Conservation (phyloP, 257 asterid species). For the Eustoma russellianum region DNA sequence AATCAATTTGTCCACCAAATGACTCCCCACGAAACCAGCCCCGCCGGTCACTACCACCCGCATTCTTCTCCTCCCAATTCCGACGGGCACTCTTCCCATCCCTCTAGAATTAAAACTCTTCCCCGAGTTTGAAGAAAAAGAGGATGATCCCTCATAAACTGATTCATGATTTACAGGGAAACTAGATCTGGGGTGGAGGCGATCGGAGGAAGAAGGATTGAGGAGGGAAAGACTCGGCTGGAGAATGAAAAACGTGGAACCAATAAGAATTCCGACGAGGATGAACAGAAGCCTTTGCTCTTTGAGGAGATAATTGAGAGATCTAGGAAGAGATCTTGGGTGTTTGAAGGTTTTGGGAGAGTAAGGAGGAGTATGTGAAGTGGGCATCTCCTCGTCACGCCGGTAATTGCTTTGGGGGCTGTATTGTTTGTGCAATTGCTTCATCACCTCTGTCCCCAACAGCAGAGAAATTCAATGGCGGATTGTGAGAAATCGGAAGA, state of each 20-base stretch:
- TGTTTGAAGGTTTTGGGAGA: slow-evolving; percentile 71
- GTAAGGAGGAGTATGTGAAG: slow-evolving; percentile 40
- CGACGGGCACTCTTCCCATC: slow-evolving; percentile 25
- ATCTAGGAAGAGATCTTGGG: slow-evolving; percentile 63
- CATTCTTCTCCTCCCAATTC: slow-evolving; percentile 24
- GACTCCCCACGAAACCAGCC: slow-evolving; percentile 37
- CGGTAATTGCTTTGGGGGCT: slow-evolving; percentile 21
- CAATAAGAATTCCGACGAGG: slow-evolving; percentile 60
- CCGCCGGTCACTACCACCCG: slow-evolving; percentile 36
- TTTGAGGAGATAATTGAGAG: slow-evolving; percentile 57
- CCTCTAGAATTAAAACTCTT: not conserved
- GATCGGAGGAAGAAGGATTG: slow-evolving; percentile 8
- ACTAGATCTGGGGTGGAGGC: slow-evolving; percentile 1
- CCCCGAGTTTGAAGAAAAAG: not conserved
- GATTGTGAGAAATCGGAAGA: too few species aligned
- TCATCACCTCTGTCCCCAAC: slow-evolving; percentile 27
- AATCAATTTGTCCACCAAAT: slow-evolving; percentile 32
- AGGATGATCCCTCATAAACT: not conserved
- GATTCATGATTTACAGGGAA: slow-evolving; percentile 3
- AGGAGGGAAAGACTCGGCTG: slow-evolving; percentile 45
- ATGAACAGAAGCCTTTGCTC: slow-evolving; percentile 81
- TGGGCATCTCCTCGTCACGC: slow-evolving; percentile 49
- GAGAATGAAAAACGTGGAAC: slow-evolving; percentile 62
- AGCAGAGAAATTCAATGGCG: too few species aligned
- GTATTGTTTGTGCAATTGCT: slow-evolving; percentile 52